Base-by-base conservation (phyloP, 1,139 yeast genomes). In the Pichia sp. region DNA sequence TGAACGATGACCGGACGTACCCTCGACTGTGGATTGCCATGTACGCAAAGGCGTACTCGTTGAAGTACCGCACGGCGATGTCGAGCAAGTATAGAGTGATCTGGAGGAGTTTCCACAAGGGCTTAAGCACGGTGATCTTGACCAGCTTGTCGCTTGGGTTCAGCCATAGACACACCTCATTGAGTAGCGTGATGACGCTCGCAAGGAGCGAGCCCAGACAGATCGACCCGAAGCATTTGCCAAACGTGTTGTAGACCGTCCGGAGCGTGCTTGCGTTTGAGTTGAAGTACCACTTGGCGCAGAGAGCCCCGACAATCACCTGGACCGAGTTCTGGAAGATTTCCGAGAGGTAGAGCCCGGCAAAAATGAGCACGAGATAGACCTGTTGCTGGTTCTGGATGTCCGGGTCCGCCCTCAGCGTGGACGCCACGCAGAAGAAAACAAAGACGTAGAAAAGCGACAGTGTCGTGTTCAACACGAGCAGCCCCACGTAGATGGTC, bases 281-380 rank as follows among this genome's bases (percentile, higher is more conserved):
- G 72, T 83, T 78, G 7, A 95, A 91, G 71, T 88, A 91, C 97
- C 97, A 91, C n/a, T 93, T 82, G 8, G 97, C 97, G 67, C 80
- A 91, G 31, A 90, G 81, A 38, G 96, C 96, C 20, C 95, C 78
- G 53, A 89, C 83, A 0, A 92, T 82, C 40, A 87, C 85, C 67
- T 92, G 96, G 49, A 89, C 83, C n/a, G 88, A 79, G 64, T 87
- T 90, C 71, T 84, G 84, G 60, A 88, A 78, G 34, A 90, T 95
- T 68, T 90, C 97, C 5, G 95, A 77, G 58, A 90, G 85, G 70
- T 85, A 87, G 67, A 80, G 90, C 7, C 96, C 96, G 3, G 95
- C 89, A 70, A 91, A 89, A 1, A 57, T 3, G 31, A 59, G 50
- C 27, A 54, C 54, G 6, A 30, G 12, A 61, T 88, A 85, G 12